These are phyloP conservation scores for Xylaria intraflava DNA, from an alignment of 495 filamentous ascomycete species.

Conservation along the genomic window DNA sequence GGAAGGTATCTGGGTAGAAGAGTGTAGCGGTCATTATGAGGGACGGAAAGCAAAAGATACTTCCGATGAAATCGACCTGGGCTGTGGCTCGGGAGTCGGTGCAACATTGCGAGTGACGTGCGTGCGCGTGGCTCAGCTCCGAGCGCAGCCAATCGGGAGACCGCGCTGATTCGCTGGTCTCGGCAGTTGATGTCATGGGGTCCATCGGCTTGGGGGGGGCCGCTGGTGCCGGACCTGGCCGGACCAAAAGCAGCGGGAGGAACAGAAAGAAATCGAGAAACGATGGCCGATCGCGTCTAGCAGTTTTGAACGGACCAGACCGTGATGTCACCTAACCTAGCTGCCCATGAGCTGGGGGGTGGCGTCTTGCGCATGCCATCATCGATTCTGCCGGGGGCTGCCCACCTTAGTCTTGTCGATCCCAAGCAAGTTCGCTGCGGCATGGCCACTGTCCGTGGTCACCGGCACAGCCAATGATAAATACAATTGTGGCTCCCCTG, in stretches of 20 bases:
- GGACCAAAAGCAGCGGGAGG: neutral
- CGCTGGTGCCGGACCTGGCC: neutral
- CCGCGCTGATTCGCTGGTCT: conserved; percentile 3
- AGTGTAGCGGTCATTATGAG: neutral
- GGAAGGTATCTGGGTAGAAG: neutral
- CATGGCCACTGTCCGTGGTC: neutral
- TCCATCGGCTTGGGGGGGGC: neutral
- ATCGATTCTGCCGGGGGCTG: neutral
- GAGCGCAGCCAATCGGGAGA: neutral
- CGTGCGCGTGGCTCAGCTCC: neutral
- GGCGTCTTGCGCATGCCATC: conserved; percentile 5
- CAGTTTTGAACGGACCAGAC: neutral
- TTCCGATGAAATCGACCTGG: too few relatives aligned
- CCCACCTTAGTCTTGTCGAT: neutral
- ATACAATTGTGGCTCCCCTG: conserved; percentile 7
- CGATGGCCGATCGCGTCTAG: neutral
- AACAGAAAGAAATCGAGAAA: too few relatives aligned
- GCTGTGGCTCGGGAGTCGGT: too few relatives aligned
- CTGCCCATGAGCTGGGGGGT: neutral
- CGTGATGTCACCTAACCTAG: neutral
- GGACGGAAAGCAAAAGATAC: too few relatives aligned
- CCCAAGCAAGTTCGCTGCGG: neutral
- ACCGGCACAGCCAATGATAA: neutral
- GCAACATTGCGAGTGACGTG: conserved; percentile 3
- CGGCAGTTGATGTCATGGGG: conserved; percentile 14